These are phyloP conservation scores for Malassezia globosa DNA, from an alignment of 1,284 basidiomycete genomes.

Conservation along the genomic window DNA sequence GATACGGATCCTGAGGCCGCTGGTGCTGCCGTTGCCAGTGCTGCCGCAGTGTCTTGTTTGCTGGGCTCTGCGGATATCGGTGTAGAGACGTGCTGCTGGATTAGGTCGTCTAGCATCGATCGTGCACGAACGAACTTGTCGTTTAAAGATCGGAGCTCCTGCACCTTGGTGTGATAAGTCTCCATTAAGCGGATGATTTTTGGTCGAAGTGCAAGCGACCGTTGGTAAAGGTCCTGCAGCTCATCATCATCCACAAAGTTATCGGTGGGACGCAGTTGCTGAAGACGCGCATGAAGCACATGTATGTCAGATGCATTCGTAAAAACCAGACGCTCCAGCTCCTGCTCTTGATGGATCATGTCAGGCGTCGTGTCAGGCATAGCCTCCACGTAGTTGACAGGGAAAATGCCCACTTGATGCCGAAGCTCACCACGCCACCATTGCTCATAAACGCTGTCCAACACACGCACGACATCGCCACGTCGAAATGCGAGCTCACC, in stretches of 20 bases:
- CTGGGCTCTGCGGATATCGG: slow-evolving; percentile 21
- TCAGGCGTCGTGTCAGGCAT: slow-evolving; percentile 71
- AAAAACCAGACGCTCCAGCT: slow-evolving; percentile 79
- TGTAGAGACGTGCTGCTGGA: slow-evolving; percentile 48
- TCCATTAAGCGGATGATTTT: slow-evolving; percentile 94
- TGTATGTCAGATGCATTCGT: slow-evolving; percentile 76
- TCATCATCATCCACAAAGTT: slow-evolving; percentile 79
- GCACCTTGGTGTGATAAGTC: slow-evolving; percentile 58
- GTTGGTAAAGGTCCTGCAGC: slow-evolving; percentile 80
- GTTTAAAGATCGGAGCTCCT: slow-evolving; percentile 73
- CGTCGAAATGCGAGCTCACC: slow-evolving; percentile 86
- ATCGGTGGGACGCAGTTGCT: slow-evolving; percentile 59
- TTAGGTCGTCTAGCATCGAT: slow-evolving; percentile 74
- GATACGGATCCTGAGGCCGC: no score
- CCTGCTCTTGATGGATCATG: slow-evolving; percentile 71
- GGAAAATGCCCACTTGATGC: slow-evolving; percentile 90
- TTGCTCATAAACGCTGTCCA: slow-evolving; percentile 87
- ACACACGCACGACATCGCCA: slow-evolving; percentile 89
- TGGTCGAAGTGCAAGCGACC: slow-evolving; percentile 73
- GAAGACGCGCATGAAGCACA: slow-evolving; percentile 67
- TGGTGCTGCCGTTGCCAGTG: not conserved
- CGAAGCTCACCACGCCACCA: slow-evolving; percentile 96
- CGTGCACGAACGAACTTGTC: slow-evolving; percentile 73
- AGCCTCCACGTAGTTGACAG: slow-evolving; percentile 86
- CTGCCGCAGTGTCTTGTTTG: slow-evolving; percentile 25